A percentile compares a stretch with the other conserved stretches of the same genome.
phyloP scores from a whole-genome alignment of 805 yeast species.

The Candida berthetii region DNA sequence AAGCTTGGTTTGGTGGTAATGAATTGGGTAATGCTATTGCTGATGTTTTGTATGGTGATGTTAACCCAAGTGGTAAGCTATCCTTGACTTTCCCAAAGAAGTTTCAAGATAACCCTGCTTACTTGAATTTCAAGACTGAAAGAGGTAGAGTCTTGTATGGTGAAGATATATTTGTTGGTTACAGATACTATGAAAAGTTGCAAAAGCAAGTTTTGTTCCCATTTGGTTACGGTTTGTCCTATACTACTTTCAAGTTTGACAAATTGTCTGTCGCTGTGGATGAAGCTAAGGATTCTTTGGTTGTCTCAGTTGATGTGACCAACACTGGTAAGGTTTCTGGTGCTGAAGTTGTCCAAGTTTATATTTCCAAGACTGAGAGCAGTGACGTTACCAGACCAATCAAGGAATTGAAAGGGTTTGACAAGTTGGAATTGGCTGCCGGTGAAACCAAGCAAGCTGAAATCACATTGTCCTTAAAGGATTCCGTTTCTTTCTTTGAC shows the following conservation, averaged over 20 bases:
- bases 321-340: constrained; percentile 46
- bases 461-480: constrained; percentile 36
- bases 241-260: constrained; percentile 40
- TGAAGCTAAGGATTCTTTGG: constrained; percentile 18
- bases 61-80: constrained; percentile 55
- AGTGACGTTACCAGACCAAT: constrained; percentile 37
- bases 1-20: constrained; percentile 56
- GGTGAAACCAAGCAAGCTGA: constrained; percentile 34
- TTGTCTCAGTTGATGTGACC: constrained; percentile 32
- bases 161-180: constrained; percentile 62
- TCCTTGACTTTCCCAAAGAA: constrained; percentile 48
- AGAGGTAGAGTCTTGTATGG: constrained; percentile 53
- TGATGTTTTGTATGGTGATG: constrained; percentile 54
- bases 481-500: constrained; percentile 49
- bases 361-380: constrained; percentile 31
- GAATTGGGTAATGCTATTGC: constrained; percentile 57
- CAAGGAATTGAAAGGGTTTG: constrained; percentile 56
- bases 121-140: constrained; percentile 41
- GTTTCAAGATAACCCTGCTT: constrained; percentile 51
- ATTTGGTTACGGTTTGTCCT: constrained; percentile 60
- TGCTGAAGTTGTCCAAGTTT: constrained; percentile 50
- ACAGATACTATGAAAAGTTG: constrained; percentile 51
- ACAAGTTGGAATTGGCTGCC: constrained; percentile 38
- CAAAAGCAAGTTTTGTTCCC: constrained; percentile 45
- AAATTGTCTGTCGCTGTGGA: constrained; percentile 27